Conservation (phyloP, 2,329 filamentous ascomycete species). For the Fusarium sublunatum region DNA sequence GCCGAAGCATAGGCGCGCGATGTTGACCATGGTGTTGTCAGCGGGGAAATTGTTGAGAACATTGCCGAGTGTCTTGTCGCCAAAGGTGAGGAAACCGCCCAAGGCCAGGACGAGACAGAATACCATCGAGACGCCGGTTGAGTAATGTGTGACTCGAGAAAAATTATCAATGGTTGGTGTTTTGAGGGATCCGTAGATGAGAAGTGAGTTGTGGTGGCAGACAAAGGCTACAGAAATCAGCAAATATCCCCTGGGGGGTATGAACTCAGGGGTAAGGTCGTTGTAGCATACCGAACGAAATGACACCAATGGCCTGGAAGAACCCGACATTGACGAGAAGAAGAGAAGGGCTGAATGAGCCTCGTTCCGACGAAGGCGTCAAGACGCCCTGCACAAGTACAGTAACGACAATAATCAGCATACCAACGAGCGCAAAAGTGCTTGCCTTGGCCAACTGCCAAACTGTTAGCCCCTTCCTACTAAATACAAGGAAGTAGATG, state of each 20-base stretch:
- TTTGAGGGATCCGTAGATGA: constrained; percentile 95
- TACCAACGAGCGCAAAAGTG: constrained; percentile 90
- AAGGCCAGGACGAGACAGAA: constrained; percentile 91
- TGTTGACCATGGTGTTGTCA: constrained; percentile 92
- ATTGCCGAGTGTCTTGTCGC: constrained; percentile 90
- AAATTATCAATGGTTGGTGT: constrained; percentile 97
- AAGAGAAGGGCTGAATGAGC: constrained; percentile 75
- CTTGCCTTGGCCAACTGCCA: constrained; percentile 91
- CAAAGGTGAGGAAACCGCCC: constrained; percentile 91
- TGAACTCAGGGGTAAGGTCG: neutral
- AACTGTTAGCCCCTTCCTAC: constrained; percentile 23
- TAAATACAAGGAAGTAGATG: neutral
- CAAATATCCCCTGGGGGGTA: neutral
- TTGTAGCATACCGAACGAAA: constrained; percentile 82
- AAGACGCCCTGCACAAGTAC: constrained; percentile 85
- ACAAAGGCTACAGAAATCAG: constrained; percentile 63
- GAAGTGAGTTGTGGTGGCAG: constrained; percentile 91
- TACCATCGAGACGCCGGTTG: constrained; percentile 88
- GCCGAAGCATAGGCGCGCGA: constrained; percentile 94
- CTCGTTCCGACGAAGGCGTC: constrained; percentile 77
- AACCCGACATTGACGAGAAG: constrained; percentile 87
- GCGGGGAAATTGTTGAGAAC: constrained; percentile 97
- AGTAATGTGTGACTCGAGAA: constrained; percentile 91
- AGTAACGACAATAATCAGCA: constrained; percentile 88
- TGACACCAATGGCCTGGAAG: constrained; percentile 96